Percentiles rank a stretch among this genome's conserved stretches.
phyloP scores from a whole-genome alignment of 306 rosid species.

The Nissolia schottii region DNA sequence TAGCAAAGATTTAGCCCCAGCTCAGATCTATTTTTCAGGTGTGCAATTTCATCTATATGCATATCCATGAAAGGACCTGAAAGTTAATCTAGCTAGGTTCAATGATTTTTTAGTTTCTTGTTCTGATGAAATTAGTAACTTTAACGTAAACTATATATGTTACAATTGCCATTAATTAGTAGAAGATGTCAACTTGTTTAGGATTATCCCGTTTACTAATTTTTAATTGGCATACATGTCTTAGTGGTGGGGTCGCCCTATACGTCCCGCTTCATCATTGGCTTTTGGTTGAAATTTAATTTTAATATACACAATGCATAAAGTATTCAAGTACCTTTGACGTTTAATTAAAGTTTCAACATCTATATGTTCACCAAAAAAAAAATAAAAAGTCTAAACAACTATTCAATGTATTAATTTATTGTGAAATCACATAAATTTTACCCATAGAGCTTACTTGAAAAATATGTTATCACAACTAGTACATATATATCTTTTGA shows the following conservation, averaged over 20 bases:
- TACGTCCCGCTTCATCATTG: background rate
- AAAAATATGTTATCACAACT: background rate
- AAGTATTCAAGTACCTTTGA: background rate
- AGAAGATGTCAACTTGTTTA: background rate
- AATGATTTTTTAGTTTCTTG: background rate
- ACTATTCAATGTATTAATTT: background rate
- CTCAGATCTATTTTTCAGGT: too few species aligned
- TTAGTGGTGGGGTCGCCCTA: background rate
- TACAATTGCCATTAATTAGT: background rate
- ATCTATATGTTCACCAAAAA: background rate
- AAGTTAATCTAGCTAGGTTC: background rate
- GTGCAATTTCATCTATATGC: background rate
- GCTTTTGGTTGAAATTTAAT: background rate
- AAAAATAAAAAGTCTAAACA: background rate
- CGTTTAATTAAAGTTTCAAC: background rate
- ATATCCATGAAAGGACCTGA: background rate
- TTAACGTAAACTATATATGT: background rate
- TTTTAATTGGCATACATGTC: background rate
- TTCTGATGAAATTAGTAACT: background rate
- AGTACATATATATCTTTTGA: too few species aligned
- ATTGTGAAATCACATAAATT: background rate
- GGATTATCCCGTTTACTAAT: background rate
- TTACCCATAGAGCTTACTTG: background rate
- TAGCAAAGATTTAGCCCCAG: slow-evolving; percentile 16
- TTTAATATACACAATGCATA: background rate